Conservation (phyloP, 345 rosid species). For the Cardiospermum halicacabum region DNA sequence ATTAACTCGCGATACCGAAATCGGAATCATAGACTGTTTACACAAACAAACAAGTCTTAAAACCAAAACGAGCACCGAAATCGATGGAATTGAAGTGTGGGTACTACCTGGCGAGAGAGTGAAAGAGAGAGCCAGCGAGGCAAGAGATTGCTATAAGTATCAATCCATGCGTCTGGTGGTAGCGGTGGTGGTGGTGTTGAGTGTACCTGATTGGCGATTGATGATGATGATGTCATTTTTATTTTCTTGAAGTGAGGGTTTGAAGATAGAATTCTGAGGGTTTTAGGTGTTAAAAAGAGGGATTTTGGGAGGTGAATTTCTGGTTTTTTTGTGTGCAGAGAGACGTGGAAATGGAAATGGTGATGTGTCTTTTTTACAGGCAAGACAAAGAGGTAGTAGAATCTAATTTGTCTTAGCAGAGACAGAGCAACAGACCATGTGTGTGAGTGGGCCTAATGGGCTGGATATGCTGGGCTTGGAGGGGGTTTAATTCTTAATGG, state of each 20-base stretch:
- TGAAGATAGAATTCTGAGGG: constrained; percentile 2
- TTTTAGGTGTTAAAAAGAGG: background rate
- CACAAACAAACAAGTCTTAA: background rate
- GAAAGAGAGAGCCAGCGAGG: constrained; percentile 57
- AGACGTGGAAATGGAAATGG: background rate
- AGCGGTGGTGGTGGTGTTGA: constrained; percentile 35
- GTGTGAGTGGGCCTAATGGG: no score
- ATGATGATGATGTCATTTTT: no score
- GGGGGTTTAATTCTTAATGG: no score
- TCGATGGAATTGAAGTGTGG: background rate
- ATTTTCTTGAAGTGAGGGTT: background rate
- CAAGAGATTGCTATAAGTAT: constrained; percentile 36
- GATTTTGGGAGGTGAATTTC: background rate
- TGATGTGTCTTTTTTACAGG: background rate
- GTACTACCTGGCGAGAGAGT: constrained; percentile 56
- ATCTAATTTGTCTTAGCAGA: no score
- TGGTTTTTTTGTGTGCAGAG: background rate
- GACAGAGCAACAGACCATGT: no score
- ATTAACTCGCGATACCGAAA: constrained; percentile 87
- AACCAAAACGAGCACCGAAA: background rate
- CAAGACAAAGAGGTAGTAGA: background rate
- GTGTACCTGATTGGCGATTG: constrained; percentile 8
- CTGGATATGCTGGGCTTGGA: no score
- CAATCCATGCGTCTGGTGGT: constrained; percentile 58
- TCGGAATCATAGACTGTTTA: constrained; percentile 52